Base-by-base conservation (phyloP, 352 stramenopile genomes). In the Aphanomyces invadans region DNA sequence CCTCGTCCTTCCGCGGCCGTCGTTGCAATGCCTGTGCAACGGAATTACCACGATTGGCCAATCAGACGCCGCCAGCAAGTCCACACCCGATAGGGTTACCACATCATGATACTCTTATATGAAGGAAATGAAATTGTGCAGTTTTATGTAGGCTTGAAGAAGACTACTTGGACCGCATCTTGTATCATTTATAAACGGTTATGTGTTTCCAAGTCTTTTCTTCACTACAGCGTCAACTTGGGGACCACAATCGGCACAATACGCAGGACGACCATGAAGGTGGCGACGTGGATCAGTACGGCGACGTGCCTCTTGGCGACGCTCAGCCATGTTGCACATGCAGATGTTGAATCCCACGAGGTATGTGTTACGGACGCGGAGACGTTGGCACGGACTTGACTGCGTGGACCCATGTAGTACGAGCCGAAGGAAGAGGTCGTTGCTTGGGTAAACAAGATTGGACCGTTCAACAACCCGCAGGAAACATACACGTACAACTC, bases 401-500 rank as follows among this genome's bases (percentile, higher is more conserved):
- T 52, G 49, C 7, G 38, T 29, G n/a, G n/a, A n/a, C n/a, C n/a
- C 44, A 46, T 70, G 64, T 61, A 92, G 83, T 95, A 95, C 48
- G 59, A 75, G 1, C 63, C 72, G 26, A 74, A 76, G n/a, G 84
- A 95, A 56, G 77, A 89, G 46, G 88, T 97, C 0, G 76, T 94
- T 21, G 79, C 98, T n/a, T 98, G 92, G 92, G 92, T 98, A 28
- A 98, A 98, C 76, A 98, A 98, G 79, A 97, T 99, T 65, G 88
- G 96, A 1, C 92, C 94, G 55, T 98, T 97, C 76, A 94, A 98
- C 76, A 98, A 98, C 71, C 91, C 94, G 38, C 95, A 99, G 81
- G 97, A 99, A 83, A 99, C 96, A 48, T 99, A 99, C 77, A 96
- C 96, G 73, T 99, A 99, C 87, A 99, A 99, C 76, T 92, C 79